Conservation (phyloP, 352 stramenopile species). For the Thraustochytrium striatum region DNA sequence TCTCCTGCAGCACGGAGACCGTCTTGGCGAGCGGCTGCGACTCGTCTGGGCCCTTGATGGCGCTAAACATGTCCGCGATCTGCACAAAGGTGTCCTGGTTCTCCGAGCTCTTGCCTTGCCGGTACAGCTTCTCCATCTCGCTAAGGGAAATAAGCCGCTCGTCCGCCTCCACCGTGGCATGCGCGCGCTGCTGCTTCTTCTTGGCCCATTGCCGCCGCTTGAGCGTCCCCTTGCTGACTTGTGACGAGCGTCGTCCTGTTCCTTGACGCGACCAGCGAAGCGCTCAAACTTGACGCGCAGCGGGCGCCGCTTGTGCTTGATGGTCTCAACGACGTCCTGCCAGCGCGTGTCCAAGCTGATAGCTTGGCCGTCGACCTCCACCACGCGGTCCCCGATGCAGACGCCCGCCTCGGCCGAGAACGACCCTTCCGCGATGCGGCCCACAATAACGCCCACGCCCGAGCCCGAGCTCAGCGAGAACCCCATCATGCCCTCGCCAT, state of each 20-base stretch:
- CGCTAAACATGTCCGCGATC: background rate
- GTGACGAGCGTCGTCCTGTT: background rate
- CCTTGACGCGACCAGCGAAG: conserved; percentile 24
- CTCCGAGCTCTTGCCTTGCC: conserved; percentile 8
- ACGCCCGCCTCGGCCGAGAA: conserved; percentile 33
- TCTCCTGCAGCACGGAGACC: conserved; percentile 49
- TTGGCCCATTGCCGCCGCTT: background rate
- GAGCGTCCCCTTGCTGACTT: background rate
- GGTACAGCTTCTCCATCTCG: conserved; percentile 35
- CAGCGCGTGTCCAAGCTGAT: conserved; percentile 7
- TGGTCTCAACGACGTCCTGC: conserved; percentile 39
- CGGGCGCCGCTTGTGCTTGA: conserved; percentile 4
- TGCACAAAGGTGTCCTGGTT: background rate
- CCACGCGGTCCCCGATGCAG: conserved; percentile 36
- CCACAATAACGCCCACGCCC: conserved; percentile 20
- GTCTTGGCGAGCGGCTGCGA: no score
- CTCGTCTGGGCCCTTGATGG: background rate
- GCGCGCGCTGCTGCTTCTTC: conserved; percentile 10
- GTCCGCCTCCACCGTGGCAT: background rate
- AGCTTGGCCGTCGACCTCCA: conserved; percentile 28
- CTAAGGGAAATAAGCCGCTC: conserved; percentile 23
- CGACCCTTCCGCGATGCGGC: conserved; percentile 13
- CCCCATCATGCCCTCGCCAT: conserved; percentile 45
- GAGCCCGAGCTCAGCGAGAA: conserved; percentile 33
- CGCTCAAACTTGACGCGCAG: conserved; percentile 45